A percentile compares a stretch with the other conserved stretches of the same genome.
Conservation (phyloP, 2,329 filamentous ascomycete genomes). For the Cordyceps farinosa region DNA sequence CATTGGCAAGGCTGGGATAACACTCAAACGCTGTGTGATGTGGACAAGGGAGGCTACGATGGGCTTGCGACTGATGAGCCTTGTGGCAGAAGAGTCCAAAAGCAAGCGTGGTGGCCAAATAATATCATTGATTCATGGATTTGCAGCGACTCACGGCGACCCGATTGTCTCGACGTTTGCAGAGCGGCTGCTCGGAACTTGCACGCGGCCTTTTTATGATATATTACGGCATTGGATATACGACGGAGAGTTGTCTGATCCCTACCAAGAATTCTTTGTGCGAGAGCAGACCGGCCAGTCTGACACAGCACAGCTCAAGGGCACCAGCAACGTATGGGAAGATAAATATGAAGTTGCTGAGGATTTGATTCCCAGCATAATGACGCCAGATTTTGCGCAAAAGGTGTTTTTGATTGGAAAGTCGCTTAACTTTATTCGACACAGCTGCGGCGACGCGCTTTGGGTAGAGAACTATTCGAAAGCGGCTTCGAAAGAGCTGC, state of each 20-base stretch:
- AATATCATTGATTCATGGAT: slow-evolving; percentile 88
- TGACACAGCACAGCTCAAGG: slow-evolving; percentile 51
- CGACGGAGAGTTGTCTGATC: slow-evolving; percentile 95
- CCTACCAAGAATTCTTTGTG: slow-evolving; percentile 93
- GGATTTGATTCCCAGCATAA: slow-evolving; percentile 87
- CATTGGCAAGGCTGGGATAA: slow-evolving; percentile 84
- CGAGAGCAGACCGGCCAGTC: slow-evolving; percentile 64
- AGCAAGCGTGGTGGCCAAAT: slow-evolving; percentile 82
- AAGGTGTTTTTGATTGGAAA: slow-evolving; percentile 98
- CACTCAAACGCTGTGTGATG: slow-evolving; percentile 89
- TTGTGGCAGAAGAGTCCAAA: slow-evolving; percentile 89
- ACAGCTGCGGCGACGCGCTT: slow-evolving; percentile 86
- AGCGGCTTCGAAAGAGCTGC: slow-evolving; percentile 82
- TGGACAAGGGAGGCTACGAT: slow-evolving; percentile 98
- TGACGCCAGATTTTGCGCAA: slow-evolving; percentile 88
- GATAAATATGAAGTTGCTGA: slow-evolving; percentile 89
- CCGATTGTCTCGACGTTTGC: slow-evolving; percentile 92
- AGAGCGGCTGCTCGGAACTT: slow-evolving; percentile 78
- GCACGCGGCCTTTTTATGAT: slow-evolving; percentile 93
- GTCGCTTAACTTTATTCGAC: slow-evolving; percentile 95
- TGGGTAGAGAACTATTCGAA: slow-evolving; percentile 98
- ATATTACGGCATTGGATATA: slow-evolving; percentile 98
- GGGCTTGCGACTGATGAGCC: slow-evolving; percentile 85
- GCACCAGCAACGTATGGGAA: slow-evolving; percentile 91
- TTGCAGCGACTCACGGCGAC: slow-evolving; percentile 90